A percentile compares a stretch with the other conserved stretches of the same genome.
These are phyloP conservation scores for Colletotrichum truncatum DNA, from an alignment of 2,329 filamentous ascomycete species.

Conservation along the genomic window DNA sequence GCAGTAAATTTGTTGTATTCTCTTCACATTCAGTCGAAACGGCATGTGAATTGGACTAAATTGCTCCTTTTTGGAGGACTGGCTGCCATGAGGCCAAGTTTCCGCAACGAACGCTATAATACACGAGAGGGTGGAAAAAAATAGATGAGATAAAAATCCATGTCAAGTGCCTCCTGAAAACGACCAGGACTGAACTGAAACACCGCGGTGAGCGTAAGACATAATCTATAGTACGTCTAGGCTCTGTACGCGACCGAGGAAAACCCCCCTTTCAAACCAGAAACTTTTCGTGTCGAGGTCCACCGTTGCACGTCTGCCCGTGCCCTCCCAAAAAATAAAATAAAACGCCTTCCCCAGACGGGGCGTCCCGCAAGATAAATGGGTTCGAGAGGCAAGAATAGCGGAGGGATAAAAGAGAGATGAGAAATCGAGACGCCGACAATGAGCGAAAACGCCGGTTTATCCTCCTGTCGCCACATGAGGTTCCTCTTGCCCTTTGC, in stretches of 20 bases:
- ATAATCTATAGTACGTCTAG: not conserved
- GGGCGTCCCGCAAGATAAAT: constrained; percentile 15
- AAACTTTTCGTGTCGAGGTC: constrained; percentile 28
- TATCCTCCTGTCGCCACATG: constrained; percentile 17
- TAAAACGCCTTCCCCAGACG: constrained; percentile 24
- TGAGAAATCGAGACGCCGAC: constrained; percentile 27
- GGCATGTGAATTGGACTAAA: not conserved
- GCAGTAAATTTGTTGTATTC: too few relatives aligned
- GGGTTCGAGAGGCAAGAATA: not conserved
- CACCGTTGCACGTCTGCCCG: constrained; percentile 20
- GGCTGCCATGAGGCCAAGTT: constrained; percentile 18
- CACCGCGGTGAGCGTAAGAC: not conserved
- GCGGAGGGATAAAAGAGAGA: constrained; percentile 20
- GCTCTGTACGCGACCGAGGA: not conserved
- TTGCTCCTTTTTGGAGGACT: constrained; percentile 5
- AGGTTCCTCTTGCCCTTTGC: constrained; percentile 4
- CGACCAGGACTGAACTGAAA: constrained; percentile 11
- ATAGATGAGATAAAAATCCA: too few relatives aligned
- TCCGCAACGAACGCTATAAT: constrained; percentile 32
- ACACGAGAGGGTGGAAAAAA: constrained; percentile 14
- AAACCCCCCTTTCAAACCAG: constrained; percentile 7
- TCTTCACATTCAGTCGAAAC: too few relatives aligned
- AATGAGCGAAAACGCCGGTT: constrained; percentile 33
- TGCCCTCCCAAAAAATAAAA: constrained; percentile 1
- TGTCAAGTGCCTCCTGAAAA: not conserved